Conservation (phyloP, 2,329 filamentous ascomycete genomes). For the Pseudocercospora fuligena region DNA sequence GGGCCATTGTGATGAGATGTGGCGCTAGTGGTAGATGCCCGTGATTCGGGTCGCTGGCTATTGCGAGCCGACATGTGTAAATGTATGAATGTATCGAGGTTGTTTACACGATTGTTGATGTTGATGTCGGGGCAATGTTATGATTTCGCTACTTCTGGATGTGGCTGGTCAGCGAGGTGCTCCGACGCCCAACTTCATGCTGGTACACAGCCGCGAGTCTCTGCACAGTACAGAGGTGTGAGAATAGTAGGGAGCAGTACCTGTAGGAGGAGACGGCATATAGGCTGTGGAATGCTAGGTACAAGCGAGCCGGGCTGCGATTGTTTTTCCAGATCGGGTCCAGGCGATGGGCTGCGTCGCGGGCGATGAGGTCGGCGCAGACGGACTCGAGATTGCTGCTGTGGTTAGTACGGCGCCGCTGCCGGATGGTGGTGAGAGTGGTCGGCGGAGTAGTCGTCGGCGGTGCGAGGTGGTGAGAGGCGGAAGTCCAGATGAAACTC, state of each 20-base stretch:
- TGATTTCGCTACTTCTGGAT: constrained; percentile 8
- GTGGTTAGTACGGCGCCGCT: background rate
- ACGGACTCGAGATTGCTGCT: background rate
- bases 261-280: constrained; percentile 10
- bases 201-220: background rate
- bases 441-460: constrained; percentile 6
- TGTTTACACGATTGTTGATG: constrained; percentile 22
- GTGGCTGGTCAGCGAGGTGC: constrained; percentile 14
- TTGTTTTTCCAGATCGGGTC: constrained; percentile 10
- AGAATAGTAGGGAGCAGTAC: constrained; percentile 2
- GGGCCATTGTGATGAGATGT: constrained; percentile 37
- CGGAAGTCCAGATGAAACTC: constrained; percentile 4
- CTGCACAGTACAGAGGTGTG: background rate
- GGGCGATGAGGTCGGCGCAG: constrained; percentile 4
- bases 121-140: constrained; percentile 6
- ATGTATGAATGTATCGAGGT: constrained; percentile 26
- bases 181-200: constrained; percentile 2
- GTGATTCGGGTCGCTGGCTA: constrained; percentile 38
- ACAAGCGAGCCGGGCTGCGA: background rate
- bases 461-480: background rate
- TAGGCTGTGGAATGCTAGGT: constrained; percentile 16
- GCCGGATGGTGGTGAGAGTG: background rate
- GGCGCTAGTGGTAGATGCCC: constrained; percentile 43
- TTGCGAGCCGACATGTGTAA: constrained; percentile 36
- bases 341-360: background rate